Conservation (phyloP, 108 stramenopile genomes). For the Cylindrotheca closterium region DNA sequence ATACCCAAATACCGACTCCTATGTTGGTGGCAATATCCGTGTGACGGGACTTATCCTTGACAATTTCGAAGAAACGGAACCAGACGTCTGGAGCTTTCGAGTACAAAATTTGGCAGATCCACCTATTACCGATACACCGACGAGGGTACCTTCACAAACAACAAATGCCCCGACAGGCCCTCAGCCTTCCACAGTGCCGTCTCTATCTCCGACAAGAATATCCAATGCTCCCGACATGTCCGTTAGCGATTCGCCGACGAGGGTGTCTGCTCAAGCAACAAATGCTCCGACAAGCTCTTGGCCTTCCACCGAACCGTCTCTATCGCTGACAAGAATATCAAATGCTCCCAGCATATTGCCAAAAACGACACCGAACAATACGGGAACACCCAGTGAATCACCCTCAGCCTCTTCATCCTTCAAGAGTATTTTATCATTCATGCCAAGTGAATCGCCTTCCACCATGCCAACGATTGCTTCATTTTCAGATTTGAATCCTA, state of each 20-base stretch:
- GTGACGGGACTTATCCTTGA: slow-evolving; percentile 12
- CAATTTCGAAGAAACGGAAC: slow-evolving; percentile 1
- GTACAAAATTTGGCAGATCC: not conserved
- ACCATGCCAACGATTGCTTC: not conserved
- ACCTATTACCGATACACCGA: not conserved
- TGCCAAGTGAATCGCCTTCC: slow-evolving; percentile 14
- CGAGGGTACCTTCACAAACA: too few species aligned
- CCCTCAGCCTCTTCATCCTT: slow-evolving; percentile 9
- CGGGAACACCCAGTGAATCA: too few species aligned
- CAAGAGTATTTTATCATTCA: slow-evolving; percentile 52
- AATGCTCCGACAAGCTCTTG: too few species aligned
- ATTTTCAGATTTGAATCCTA: too few species aligned
- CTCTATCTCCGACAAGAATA: not conserved
- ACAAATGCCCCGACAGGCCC: too few species aligned
- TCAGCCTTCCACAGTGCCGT: not conserved
- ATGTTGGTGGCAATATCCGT: slow-evolving; percentile 11
- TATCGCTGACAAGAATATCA: too few species aligned
- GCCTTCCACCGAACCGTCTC: not conserved
- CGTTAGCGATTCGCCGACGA: too few species aligned
- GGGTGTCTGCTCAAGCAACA: too few species aligned
- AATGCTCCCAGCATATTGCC: too few species aligned
- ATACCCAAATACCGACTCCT: slow-evolving; percentile 66
- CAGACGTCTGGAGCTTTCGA: slow-evolving; percentile 14
- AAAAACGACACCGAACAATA: too few species aligned
- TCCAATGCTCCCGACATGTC: too few species aligned